These are phyloP conservation scores for Phaeosphaeriaceae sp. DNA, from an alignment of 2,329 filamentous ascomycete genomes.

Conservation along the genomic window DNA sequence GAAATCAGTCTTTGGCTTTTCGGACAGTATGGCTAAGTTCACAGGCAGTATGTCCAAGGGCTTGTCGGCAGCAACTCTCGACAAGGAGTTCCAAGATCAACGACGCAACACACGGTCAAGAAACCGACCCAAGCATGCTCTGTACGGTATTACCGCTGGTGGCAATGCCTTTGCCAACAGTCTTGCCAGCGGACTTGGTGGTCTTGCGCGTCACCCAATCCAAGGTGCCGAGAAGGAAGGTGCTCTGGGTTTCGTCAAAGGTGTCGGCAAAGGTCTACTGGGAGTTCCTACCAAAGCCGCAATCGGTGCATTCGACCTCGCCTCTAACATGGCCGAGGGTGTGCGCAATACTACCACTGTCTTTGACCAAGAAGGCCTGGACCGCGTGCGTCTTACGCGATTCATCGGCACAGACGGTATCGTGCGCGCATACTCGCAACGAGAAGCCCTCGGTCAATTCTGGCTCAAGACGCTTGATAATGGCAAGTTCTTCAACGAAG, in stretches of 20 bases:
- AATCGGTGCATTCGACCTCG: slow-evolving; percentile 95
- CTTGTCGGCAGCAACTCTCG: slow-evolving; percentile 89
- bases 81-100: slow-evolving; percentile 98
- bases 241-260: slow-evolving; percentile 93
- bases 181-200: slow-evolving; percentile 90
- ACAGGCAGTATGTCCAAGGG: slow-evolving; percentile 98
- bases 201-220: slow-evolving; percentile 89
- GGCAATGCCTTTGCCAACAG: slow-evolving; percentile 95
- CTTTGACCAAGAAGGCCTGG: slow-evolving; percentile 92
- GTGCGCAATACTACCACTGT: slow-evolving; percentile 99
- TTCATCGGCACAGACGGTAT: slow-evolving; percentile 94
- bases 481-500: slow-evolving; percentile 95
- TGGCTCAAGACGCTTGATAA: slow-evolving; percentile 99
- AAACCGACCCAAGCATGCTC: slow-evolving; percentile 94
- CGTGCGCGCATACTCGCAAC: slow-evolving; percentile 90
- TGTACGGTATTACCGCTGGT: slow-evolving; percentile 94
- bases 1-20: slow-evolving; percentile 97
- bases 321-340: slow-evolving; percentile 94
- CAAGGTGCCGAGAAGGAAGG: slow-evolving; percentile 97
- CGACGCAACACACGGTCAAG: slow-evolving; percentile 90
- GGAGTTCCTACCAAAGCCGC: slow-evolving; percentile 97
- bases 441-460: slow-evolving; percentile 94
- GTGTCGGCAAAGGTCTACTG: slow-evolving; percentile 91
- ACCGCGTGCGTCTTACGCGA: slow-evolving; percentile 89
- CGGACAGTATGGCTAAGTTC: slow-evolving; percentile 96